phyloP scores from a whole-genome alignment of 331 rosid species.

The Dryas integrifolia region DNA sequence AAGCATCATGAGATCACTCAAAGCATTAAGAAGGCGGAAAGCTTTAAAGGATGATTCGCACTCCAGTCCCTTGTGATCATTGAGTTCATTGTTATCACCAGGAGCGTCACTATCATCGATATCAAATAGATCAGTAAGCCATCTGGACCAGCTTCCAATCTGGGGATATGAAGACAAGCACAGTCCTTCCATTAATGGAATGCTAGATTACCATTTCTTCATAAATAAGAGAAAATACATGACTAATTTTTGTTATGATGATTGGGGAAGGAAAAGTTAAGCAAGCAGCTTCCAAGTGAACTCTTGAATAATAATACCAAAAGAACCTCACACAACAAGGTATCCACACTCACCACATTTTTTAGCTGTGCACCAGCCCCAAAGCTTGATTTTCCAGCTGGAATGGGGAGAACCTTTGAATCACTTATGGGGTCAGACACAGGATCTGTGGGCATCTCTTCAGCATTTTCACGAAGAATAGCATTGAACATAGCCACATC shows the following conservation, averaged over 20 bases:
- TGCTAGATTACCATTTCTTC: slow-evolving; percentile 15
- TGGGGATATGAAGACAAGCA: slow-evolving; percentile 32
- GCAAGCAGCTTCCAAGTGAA: not conserved
- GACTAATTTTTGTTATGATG: not conserved
- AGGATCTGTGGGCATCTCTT: slow-evolving; percentile 95
- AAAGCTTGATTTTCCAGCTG: slow-evolving; percentile 79
- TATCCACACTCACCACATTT: slow-evolving; percentile 60
- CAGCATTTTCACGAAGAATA: slow-evolving; percentile 82
- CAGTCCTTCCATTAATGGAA: slow-evolving; percentile 27
- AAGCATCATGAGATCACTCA: slow-evolving; percentile 93
- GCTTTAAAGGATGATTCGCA: slow-evolving; percentile 57
- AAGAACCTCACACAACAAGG: slow-evolving; percentile 2
- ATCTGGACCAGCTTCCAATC: slow-evolving; percentile 90
- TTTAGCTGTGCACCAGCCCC: slow-evolving; percentile 94
- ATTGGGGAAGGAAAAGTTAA: not conserved
- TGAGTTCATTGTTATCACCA: slow-evolving; percentile 41
- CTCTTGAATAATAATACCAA: not conserved
- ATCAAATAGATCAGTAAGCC: slow-evolving; percentile 79
- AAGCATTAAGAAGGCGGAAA: slow-evolving; percentile 65
- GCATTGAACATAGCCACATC: slow-evolving; percentile 97
- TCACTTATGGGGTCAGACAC: slow-evolving; percentile 90
- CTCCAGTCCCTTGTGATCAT: slow-evolving; percentile 32
- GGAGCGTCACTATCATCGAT: slow-evolving; percentile 58
- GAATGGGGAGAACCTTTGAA: slow-evolving; percentile 80
- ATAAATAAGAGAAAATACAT: not conserved